Evolutionary conservation across 1,284 basidiomycete species (phyloP).

Genomic region (Inonotus obliquus): DNA sequence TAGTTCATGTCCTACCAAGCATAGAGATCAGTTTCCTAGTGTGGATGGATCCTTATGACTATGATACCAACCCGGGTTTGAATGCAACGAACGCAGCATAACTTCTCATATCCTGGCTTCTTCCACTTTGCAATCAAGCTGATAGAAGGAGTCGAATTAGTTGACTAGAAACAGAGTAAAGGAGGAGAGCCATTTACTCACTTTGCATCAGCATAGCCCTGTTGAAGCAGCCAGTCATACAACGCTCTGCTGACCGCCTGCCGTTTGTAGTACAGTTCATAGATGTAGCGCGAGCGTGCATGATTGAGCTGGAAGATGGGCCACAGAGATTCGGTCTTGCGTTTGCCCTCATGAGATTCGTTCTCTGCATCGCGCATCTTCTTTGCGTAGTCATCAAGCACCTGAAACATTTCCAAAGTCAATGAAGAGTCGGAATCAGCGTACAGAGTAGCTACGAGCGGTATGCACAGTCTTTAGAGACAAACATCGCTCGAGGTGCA

Average conservation of each 20-base stretch:
- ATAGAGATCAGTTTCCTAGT: conserved; percentile 20
- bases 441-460: conserved; percentile 11
- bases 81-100: conserved; percentile 96
- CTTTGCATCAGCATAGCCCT: conserved; percentile 97
- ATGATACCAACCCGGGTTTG: conserved; percentile 72
- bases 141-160: conserved; percentile 7
- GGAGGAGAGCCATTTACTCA: conserved; percentile 40
- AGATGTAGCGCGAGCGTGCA: conserved; percentile 93
- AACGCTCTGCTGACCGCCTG: conserved; percentile 92
- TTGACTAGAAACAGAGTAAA: conserved; percentile 11
- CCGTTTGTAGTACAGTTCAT: conserved; percentile 98
- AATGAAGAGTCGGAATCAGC: not conserved
- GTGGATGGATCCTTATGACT: conserved; percentile 5
- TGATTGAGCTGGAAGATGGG: conserved; percentile 98
- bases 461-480: not conserved
- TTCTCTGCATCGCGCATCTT: conserved; percentile 98
- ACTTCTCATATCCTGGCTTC: conserved; percentile 96
- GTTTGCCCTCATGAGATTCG: conserved; percentile 95
- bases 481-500: not conserved
- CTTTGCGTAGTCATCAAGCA: conserved; percentile 92
- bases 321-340: conserved; percentile 97
- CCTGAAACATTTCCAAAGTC: conserved; percentile 37
- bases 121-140: conserved; percentile 99
- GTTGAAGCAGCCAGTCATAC: conserved; percentile 98
- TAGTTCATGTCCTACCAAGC: conserved; percentile 91